phyloP scores from a whole-genome alignment of 768 basidiomycete species.

The Suillus luteus region DNA sequence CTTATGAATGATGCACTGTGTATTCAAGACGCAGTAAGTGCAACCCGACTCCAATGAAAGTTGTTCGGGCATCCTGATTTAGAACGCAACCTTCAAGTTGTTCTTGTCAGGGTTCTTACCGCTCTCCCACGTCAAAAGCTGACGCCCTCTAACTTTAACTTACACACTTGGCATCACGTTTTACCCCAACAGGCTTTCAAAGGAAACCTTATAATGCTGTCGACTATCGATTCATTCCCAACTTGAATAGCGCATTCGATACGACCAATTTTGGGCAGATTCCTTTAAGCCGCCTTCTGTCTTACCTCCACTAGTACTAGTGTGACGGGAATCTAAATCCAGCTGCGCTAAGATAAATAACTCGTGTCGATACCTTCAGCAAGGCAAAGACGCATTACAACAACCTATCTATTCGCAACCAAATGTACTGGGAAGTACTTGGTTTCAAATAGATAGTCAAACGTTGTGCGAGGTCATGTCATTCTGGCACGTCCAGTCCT shows the following conservation, averaged over 20 bases:
- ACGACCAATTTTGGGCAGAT: neutral
- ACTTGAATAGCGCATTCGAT: neutral
- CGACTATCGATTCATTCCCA: neutral
- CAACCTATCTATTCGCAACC: conserved; percentile 1
- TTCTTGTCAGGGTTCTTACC: neutral
- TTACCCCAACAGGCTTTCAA: neutral
- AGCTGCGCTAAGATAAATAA: neutral
- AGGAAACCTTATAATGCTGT: neutral
- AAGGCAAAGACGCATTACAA: neutral
- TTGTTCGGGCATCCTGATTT: neutral
- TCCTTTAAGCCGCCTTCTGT: neutral
- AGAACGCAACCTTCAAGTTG: neutral
- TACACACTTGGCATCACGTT: neutral
- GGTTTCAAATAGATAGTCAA: neutral
- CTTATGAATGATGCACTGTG: neutral
- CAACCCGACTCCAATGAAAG: neutral
- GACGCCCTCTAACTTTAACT: neutral
- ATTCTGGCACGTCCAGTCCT: neutral
- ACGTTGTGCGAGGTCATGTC: neutral
- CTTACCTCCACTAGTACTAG: neutral
- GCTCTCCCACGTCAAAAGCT: neutral
- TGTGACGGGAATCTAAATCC: neutral
- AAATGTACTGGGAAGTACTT: neutral
- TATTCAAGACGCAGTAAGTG: neutral
- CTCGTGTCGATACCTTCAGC: neutral